Conservation (phyloP, 129 eudicot genomes). For the Chrysanthemum makinoi region DNA sequence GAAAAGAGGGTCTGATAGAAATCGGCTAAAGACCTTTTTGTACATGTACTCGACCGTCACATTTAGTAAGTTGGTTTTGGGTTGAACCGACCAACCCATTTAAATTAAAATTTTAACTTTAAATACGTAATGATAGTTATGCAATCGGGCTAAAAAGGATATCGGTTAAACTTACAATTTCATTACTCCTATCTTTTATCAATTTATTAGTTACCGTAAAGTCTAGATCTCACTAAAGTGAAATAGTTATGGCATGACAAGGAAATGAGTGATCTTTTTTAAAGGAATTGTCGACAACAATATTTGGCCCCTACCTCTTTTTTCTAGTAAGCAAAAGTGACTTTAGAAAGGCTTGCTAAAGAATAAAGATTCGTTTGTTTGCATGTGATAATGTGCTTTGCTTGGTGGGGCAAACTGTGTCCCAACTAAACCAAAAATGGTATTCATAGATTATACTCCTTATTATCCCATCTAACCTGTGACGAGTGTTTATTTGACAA, state of each 20-base stretch:
- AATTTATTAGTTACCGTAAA: too few relatives aligned
- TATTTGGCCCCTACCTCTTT: conserved; percentile 23
- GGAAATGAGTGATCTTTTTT: conserved; percentile 8
- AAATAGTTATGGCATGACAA: neutral
- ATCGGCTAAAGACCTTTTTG: too few relatives aligned
- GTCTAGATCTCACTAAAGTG: neutral
- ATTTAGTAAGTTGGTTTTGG: too few relatives aligned
- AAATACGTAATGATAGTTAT: too few relatives aligned
- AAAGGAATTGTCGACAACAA: conserved; percentile 6
- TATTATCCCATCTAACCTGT: conserved; percentile 25
- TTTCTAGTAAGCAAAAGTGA: conserved; percentile 23
- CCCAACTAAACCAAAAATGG: conserved; percentile 3
- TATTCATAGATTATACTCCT: neutral
- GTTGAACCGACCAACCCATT: too few relatives aligned
- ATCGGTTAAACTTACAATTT: too few relatives aligned
- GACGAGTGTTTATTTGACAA: neutral
- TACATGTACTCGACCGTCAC: too few relatives aligned
- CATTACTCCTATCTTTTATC: too few relatives aligned
- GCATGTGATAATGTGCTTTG: conserved; percentile 33
- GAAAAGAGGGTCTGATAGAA: too few relatives aligned
- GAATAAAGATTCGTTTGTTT: conserved; percentile 24
- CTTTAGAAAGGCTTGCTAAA: conserved; percentile 27
- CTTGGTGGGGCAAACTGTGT: conserved; percentile 26
- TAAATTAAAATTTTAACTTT: too few relatives aligned
- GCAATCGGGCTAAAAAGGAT: too few relatives aligned